Conservation (phyloP, 169 alveolate species). For the Plasmodium berghei region DNA sequence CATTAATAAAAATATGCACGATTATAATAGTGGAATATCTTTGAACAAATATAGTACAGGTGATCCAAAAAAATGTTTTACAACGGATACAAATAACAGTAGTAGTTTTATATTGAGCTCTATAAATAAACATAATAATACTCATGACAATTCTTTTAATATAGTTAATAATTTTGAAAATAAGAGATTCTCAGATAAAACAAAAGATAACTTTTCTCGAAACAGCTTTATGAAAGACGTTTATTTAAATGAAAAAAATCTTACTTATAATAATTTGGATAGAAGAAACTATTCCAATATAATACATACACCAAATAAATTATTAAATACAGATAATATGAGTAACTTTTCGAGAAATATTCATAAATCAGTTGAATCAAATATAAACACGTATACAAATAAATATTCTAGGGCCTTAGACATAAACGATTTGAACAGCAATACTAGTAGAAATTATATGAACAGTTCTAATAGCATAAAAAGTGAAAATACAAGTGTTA, state of each 20-base stretch:
- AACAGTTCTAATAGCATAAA: constrained; percentile 68
- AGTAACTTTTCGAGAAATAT: constrained; percentile 57
- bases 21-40: constrained; percentile 22
- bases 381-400: constrained; percentile 33
- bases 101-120: constrained; percentile 62
- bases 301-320: constrained; percentile 7
- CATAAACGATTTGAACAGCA: constrained; percentile 60
- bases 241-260: constrained; percentile 22
- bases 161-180: constrained; percentile 29
- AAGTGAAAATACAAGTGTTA: constrained; percentile 38
- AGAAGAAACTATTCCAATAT: constrained; percentile 7
- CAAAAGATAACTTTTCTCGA: constrained; percentile 16
- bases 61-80: constrained; percentile 34
- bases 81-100: constrained; percentile 41
- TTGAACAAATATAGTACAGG: constrained; percentile 31
- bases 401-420: constrained; percentile 68
- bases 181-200: constrained; percentile 1
- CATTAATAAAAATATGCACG: constrained; percentile 7
- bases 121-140: constrained; percentile 17
- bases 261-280: constrained; percentile 13
- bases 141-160: constrained; percentile 26
- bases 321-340: constrained; percentile 34
- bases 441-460: constrained; percentile 56
- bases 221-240: not conserved
- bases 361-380: constrained; percentile 53